Base-by-base conservation (phyloP, 2,329 filamentous ascomycete species). In the Hypoxylon sp. region DNA sequence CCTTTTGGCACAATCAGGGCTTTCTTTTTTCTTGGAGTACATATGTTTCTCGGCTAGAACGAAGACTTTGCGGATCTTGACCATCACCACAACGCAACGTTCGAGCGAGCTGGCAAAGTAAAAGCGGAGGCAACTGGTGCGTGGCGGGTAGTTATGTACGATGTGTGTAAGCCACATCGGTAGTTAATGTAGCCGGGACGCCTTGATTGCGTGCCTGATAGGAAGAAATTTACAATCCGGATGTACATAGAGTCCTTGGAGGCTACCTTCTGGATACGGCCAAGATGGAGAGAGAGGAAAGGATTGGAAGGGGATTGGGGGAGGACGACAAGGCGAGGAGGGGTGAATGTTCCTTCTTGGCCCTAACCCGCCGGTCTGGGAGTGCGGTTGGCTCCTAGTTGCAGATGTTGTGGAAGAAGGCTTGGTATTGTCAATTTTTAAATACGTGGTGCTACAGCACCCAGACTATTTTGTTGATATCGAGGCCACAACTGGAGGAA, bases 151-250 rank as follows among this genome's bases (percentile, higher is more conserved):
- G 17, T 44, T 44, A 11, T 44, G 39, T 44, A 21, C 11, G 39
- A 10, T 44, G 60, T 68, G 68, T 62, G 69, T 71, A 67, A 71
- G 69, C 66, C 57, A 67, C 66, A 47, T 71, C 66, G 69, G 69
- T 69, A 71, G 68, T 71, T 71, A 55, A 63, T 66, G 62, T 64
- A 52, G 52, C 65, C 62, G 51, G 68, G 42, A 59, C 19, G 57
- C n/a, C 27, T 19, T 48, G 55, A 68, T 63, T 62, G 68, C 65
- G 68, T 63, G 65, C 39, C 62, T 44, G 65, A 68, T 71, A 62
- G 62, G 65, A 62, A 68, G 46, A 71, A 62, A 61, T 69, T 69
- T 62, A 67, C 66, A 64, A 62, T 50, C 44, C 53, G 31, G 55
- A 56, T 54, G 50, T 53, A 67, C 54, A 31, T 59, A 68, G 50